These are phyloP conservation scores for Fusarium sp. DNA, from an alignment of 2,329 filamentous ascomycete genomes.

Conservation along the genomic window DNA sequence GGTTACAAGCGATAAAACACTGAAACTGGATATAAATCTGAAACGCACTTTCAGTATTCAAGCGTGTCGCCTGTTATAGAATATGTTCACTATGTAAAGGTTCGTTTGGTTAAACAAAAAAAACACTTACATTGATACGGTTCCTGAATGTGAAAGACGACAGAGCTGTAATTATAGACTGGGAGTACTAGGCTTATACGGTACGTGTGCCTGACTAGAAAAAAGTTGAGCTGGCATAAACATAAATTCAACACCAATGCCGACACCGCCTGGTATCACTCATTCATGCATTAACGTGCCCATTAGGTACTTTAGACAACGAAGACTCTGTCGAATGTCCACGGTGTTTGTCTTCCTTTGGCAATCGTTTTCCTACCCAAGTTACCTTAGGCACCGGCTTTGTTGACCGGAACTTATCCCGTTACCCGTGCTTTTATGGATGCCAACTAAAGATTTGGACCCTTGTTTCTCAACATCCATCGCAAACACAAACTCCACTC, in stretches of 20 bases:
- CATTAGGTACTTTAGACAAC: neutral
- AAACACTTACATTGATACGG: neutral
- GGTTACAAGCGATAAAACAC: neutral
- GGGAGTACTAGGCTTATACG: neutral
- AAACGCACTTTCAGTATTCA: neutral
- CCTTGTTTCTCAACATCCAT: conserved; percentile 22
- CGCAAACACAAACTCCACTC: conserved; percentile 13
- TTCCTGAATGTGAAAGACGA: neutral
- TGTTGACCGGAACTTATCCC: neutral
- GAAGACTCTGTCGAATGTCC: neutral
- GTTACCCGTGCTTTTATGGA: neutral
- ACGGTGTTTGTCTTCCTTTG: neutral
- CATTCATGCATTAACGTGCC: neutral
- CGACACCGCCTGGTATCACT: neutral
- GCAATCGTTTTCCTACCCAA: neutral
- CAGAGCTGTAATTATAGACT: neutral
- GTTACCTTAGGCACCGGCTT: neutral
- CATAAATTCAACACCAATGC: neutral
- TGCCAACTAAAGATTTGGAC: conserved; percentile 8
- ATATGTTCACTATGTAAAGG: neutral
- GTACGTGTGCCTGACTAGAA: neutral
- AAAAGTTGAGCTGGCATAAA: neutral
- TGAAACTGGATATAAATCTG: neutral
- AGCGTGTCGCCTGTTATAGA: neutral
- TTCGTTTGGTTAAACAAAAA: too few species aligned